These are phyloP conservation scores for Botrytis hyacinthi DNA, from an alignment of 2,329 filamentous ascomycete species.

Conservation along the genomic window DNA sequence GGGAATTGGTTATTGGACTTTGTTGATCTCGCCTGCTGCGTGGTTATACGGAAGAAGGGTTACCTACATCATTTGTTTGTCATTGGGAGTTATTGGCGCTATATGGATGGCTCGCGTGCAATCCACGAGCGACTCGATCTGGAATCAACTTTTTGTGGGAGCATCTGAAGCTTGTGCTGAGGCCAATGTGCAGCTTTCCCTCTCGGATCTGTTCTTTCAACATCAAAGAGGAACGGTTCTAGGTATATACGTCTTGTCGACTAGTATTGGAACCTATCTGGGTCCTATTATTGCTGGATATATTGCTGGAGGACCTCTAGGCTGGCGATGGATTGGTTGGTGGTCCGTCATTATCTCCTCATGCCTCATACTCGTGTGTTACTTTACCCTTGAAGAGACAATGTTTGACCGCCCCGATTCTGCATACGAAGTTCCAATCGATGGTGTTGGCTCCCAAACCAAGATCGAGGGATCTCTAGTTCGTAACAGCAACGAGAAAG, in stretches of 20 bases:
- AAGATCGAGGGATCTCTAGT: background rate
- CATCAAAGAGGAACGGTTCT: slow-evolving; percentile 54
- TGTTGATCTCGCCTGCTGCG: slow-evolving; percentile 52
- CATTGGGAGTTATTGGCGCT: slow-evolving; percentile 49
- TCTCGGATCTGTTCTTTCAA: slow-evolving; percentile 57
- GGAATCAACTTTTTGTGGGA: slow-evolving; percentile 57
- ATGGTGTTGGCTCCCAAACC: slow-evolving; percentile 26
- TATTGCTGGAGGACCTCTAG: slow-evolving; percentile 47
- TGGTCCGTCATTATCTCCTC: slow-evolving; percentile 50
- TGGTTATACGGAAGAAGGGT: slow-evolving; percentile 55
- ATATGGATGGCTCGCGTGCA: slow-evolving; percentile 52
- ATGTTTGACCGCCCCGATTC: slow-evolving; percentile 44
- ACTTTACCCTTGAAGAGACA: slow-evolving; percentile 54
- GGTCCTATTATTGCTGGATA: slow-evolving; percentile 54
- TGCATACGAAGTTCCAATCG: slow-evolving; percentile 38
- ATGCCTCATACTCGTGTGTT: slow-evolving; percentile 47
- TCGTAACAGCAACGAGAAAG: slow-evolving; percentile 23
- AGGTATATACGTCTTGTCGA: slow-evolving; percentile 55
- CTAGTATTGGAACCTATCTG: slow-evolving; percentile 55
- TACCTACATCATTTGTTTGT: slow-evolving; percentile 53
- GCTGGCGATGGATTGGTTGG: slow-evolving; percentile 57
- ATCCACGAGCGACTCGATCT: slow-evolving; percentile 48
- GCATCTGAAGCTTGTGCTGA: slow-evolving; percentile 56
- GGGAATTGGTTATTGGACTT: slow-evolving; percentile 54
- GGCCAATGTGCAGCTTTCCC: slow-evolving; percentile 55